phyloP scores from a whole-genome alignment of 1,284 basidiomycete genomes.

The Cystobasidium slooffiae region DNA sequence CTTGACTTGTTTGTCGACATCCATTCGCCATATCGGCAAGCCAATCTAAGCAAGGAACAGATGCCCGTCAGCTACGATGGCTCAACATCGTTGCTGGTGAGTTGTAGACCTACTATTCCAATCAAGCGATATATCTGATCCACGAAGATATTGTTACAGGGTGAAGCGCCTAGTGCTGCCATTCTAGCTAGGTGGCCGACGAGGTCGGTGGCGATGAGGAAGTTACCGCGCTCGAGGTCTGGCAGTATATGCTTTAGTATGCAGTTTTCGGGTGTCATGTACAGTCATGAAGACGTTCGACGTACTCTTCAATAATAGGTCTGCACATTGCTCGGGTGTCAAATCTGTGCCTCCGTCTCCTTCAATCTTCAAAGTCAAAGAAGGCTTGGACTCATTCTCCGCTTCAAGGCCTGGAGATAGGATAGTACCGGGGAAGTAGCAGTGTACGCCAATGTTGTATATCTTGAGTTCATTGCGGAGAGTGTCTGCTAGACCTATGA shows the following conservation, averaged over 20 bases:
- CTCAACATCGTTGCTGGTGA: background rate
- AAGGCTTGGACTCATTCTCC: conserved; percentile 82
- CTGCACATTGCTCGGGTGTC: conserved; percentile 70
- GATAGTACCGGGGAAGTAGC: conserved; percentile 87
- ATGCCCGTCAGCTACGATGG: background rate
- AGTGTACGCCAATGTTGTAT: conserved; percentile 78
- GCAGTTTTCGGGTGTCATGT: background rate
- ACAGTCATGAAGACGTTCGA: conserved; percentile 6
- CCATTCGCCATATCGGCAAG: conserved; percentile 8
- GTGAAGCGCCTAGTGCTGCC: conserved; percentile 70
- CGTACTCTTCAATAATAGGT: conserved; percentile 68
- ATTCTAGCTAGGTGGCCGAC: conserved; percentile 71
- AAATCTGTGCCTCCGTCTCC: conserved; percentile 61
- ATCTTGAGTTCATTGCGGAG: conserved; percentile 80
- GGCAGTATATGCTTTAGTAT: conserved; percentile 2
- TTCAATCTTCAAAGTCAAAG: conserved; percentile 78
- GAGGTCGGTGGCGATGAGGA: conserved; percentile 76
- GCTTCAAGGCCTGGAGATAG: conserved; percentile 75
- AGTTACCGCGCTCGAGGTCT: conserved; percentile 74
- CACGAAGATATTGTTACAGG: conserved; percentile 66
- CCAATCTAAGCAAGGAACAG: conserved; percentile 5
- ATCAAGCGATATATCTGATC: conserved; percentile 63
- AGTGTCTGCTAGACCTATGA: conserved; percentile 78
- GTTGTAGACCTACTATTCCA: conserved; percentile 59
- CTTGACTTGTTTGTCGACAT: conserved; percentile 11